phyloP scores from a whole-genome alignment of 108 stramenopile genomes.

The Nitzschia sp. region DNA sequence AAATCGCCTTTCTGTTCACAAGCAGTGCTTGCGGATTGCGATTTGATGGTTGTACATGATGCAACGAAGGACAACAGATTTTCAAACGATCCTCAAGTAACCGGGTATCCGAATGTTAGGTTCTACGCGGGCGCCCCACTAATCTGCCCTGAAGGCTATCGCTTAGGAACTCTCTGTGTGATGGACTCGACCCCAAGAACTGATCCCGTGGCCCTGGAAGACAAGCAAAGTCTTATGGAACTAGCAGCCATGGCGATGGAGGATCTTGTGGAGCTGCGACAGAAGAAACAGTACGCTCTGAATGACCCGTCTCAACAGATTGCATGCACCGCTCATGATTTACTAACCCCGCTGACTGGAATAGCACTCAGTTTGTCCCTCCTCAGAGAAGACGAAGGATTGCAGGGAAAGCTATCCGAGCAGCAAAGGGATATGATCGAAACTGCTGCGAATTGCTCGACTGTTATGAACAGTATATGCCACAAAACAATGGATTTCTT shows the following conservation, averaged over 20 bases:
- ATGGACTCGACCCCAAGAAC: slow-evolving; percentile 66
- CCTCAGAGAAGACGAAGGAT: slow-evolving; percentile 56
- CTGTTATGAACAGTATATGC: slow-evolving; percentile 73
- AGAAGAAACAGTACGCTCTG: slow-evolving; percentile 9
- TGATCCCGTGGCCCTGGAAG: slow-evolving; percentile 43
- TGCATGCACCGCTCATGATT: slow-evolving; percentile 71
- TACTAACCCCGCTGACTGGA: slow-evolving; percentile 77
- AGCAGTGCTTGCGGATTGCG: slow-evolving; percentile 44
- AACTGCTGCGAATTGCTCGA: slow-evolving; percentile 50
- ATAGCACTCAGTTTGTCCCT: slow-evolving; percentile 64
- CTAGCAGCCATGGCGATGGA: slow-evolving; percentile 51
- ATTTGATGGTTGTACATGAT: slow-evolving; percentile 65
- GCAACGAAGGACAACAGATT: slow-evolving; percentile 72
- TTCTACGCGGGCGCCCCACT: slow-evolving; percentile 85
- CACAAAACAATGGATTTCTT: slow-evolving; percentile 67
- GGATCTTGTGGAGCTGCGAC: slow-evolving; percentile 41
- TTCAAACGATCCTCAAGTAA: slow-evolving; percentile 53
- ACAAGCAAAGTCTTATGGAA: slow-evolving; percentile 69
- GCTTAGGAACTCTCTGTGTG: slow-evolving; percentile 83
- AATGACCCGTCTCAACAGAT: slow-evolving; percentile 33
- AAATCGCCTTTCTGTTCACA: slow-evolving; percentile 79
- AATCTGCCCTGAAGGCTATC: slow-evolving; percentile 62
- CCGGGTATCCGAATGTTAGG: slow-evolving; percentile 68
- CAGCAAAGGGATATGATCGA: slow-evolving; percentile 63
- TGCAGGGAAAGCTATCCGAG: slow-evolving; percentile 34